These are phyloP conservation scores for Phytophthora capsici DNA, from an alignment of 352 stramenopile species.

Conservation along the genomic window DNA sequence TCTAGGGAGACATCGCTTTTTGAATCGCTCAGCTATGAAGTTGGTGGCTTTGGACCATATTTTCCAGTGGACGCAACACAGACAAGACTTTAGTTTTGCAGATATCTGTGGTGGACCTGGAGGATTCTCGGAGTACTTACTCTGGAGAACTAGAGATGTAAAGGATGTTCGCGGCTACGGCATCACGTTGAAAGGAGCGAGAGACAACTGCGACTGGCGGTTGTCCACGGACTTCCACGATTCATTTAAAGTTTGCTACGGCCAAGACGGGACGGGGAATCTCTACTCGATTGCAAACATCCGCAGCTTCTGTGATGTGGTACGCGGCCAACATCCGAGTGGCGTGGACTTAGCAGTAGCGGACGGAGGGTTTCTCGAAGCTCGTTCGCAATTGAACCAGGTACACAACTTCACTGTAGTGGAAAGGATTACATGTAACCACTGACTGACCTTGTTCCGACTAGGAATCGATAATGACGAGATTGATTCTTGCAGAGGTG, in stretches of 20 bases:
- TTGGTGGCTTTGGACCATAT: slow-evolving; percentile 76
- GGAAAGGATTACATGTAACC: no score
- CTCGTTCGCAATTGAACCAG: slow-evolving; percentile 66
- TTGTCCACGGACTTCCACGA: slow-evolving; percentile 13
- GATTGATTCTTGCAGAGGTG: slow-evolving; percentile 63
- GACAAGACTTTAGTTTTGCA: slow-evolving; percentile 58
- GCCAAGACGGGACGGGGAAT: slow-evolving; percentile 73
- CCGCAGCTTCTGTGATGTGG: slow-evolving; percentile 48
- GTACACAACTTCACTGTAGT: slow-evolving; percentile 19
- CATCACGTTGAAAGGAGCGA: slow-evolving; percentile 65
- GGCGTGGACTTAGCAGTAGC: slow-evolving; percentile 71
- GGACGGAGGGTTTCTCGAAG: slow-evolving; percentile 78
- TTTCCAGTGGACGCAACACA: slow-evolving; percentile 51
- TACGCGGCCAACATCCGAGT: slow-evolving; percentile 33
- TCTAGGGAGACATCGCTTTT: slow-evolving; percentile 64
- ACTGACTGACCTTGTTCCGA: not conserved
- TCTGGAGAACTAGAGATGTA: slow-evolving; percentile 46
- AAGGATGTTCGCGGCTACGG: slow-evolving; percentile 50
- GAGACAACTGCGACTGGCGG: slow-evolving; percentile 58
- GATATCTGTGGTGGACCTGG: slow-evolving; percentile 82
- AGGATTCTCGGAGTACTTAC: slow-evolving; percentile 83
- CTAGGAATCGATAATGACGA: slow-evolving; percentile 71
- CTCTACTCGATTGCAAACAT: slow-evolving; percentile 72
- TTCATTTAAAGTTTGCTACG: slow-evolving; percentile 63
- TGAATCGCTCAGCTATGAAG: slow-evolving; percentile 88